Evolutionary conservation across 2,329 filamentous ascomycete genomes (phyloP), one percentile per base, ranked within the genome.

Genomic region (Claviceps paspali): DNA sequence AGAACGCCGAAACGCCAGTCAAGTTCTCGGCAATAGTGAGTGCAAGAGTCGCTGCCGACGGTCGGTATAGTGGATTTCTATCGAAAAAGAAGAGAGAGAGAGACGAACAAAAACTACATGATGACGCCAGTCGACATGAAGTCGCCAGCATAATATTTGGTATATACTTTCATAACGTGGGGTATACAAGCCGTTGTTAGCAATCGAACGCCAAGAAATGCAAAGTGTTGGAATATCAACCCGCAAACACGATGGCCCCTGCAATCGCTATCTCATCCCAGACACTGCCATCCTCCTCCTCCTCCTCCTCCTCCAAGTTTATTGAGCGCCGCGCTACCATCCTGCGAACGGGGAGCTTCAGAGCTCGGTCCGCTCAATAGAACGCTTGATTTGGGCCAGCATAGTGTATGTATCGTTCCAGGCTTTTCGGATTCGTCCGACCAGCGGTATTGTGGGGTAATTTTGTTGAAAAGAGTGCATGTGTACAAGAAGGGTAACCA

Each of bases 401-500:
- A 52, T 41, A 31, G 39, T 50, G 40, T 43, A 47, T 28, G 38
- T 52, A 52, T 65, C 50, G 46, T 58, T 30, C 60, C 62, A 54
- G 3, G 55, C 38, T 11, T 42, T 47, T 4, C 47, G 48, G 2
- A 43, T 49, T 14, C 68, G 58, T 14, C 62, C 58, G 39, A 75
- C 62, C 18, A 76, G 52, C 1, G 76, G 76, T 38, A 78, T 66
- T 38, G 72, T 61, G 7, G 72, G 68, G 50, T 79, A 76, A 44
- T 76, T 70, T 38, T 70, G 63, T 19, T 74, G 66, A 41, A 69
- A 71, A 39, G 70, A 57, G 52, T 85, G 76, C 38, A 82, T 65
- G 51, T 84, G 76, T 8, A 74, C 58, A 15, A 86, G 64, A 35
- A 86, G 59, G 9, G 71, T 70, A 37, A 76, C 69, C 76, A 86